Base-by-base conservation (phyloP, 2,329 filamentous ascomycete genomes). In the Hirsutella rhossiliensis region DNA sequence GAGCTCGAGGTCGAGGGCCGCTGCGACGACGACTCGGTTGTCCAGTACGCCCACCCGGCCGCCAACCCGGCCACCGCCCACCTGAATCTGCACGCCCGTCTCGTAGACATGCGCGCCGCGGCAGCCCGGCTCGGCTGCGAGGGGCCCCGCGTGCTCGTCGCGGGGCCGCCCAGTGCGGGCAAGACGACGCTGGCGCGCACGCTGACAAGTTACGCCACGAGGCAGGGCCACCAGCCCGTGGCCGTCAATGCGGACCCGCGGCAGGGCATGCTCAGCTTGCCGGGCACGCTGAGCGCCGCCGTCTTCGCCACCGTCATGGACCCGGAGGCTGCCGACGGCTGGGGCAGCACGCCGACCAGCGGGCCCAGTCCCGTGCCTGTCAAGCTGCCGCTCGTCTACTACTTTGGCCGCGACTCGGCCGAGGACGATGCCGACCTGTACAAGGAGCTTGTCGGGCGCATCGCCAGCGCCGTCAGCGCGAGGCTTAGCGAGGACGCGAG, bases 381-480 rank as follows among this genome's bases (percentile, higher is more conserved):
- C 43, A 97, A 96, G 68, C 72, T 95, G 54, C 92, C 92, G 5
- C 67, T 98, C 43, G 87, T 90, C 27, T 94, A 95, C 59, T 87
- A 88, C 62, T 94, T 86, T 61, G 90, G 92, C 15, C 70, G 84
- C 49, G 72, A 77, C 43, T 79, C 72, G 48, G 76, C 87, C 1
- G 82, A 87, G 52, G 84, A 87, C 41, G 84, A 87, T 48, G 71
- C 76, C 0, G 74, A 70, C 30, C 65, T 90, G 38, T 97, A 84
- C 66, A 83, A 79, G 56, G 75, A 81, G 12, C 66, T 96, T 48
- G 68, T 86, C 20, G 85, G 82, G 39, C 76, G 84, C 49, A 70
- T 97, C 58, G 88, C 87, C 0, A 73, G 90, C 17, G 82, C 85
- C 9, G 84, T 87, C 5, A 84, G 81, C 23, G 85, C 79, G 37